Conservation (phyloP, 306 rosid species). For the Trichosanthes cucumerina region DNA sequence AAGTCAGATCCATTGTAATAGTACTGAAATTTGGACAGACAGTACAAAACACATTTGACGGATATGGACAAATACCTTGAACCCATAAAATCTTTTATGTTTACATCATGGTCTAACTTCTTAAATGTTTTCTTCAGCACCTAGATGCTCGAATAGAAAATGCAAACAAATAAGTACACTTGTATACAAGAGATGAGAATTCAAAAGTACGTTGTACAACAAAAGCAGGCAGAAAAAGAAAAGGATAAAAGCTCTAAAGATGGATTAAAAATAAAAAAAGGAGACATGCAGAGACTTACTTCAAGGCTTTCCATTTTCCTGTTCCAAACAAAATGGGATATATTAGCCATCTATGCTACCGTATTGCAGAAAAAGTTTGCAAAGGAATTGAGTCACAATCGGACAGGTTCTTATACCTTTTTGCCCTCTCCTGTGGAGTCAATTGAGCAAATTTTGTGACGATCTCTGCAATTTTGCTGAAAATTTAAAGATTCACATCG, state of each 20-base stretch:
- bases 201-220: neutral
- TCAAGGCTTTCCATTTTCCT: constrained; percentile 84
- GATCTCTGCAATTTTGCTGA: constrained; percentile 58
- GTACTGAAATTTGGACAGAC: neutral
- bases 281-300: constrained; percentile 35
- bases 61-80: constrained; percentile 37
- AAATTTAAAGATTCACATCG: neutral
- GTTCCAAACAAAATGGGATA: constrained; percentile 23
- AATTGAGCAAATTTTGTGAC: constrained; percentile 65
- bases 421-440: constrained; percentile 74
- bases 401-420: constrained; percentile 33
- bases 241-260: neutral
- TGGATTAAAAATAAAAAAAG: neutral
- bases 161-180: constrained; percentile 7
- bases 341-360: neutral
- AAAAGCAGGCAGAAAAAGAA: constrained; percentile 1
- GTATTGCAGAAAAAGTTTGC: neutral
- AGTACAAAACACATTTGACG: neutral
- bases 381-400: neutral
- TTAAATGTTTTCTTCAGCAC: constrained; percentile 73
- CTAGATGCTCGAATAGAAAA: constrained; percentile 38
- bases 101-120: constrained; percentile 80
- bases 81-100: constrained; percentile 55
- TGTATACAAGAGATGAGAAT: neutral
- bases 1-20: neutral